Conservation (phyloP, 1,284 basidiomycete species). For the Trametes hirsuta region DNA sequence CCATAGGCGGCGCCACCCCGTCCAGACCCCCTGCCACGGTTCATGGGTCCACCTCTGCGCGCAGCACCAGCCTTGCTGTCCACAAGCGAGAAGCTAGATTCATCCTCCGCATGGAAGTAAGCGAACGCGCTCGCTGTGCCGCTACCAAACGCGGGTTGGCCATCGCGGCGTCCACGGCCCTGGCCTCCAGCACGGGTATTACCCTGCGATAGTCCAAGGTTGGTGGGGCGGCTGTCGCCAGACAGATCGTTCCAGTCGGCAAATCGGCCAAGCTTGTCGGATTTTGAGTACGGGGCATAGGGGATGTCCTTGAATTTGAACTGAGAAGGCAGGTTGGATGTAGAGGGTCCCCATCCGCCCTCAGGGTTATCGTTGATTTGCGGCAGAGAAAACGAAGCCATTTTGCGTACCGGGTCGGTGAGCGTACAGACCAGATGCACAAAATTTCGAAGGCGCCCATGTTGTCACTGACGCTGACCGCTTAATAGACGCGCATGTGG, state of each 20-base stretch:
- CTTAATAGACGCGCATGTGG: conserved; percentile 24
- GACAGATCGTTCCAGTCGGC: conserved; percentile 95
- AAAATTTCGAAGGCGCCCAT: conserved; percentile 31
- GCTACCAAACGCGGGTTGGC: conserved; percentile 76
- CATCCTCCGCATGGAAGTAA: conserved; percentile 98
- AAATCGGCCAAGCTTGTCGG: conserved; percentile 96
- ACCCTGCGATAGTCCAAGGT: conserved; percentile 55
- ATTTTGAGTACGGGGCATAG: conserved; percentile 97
- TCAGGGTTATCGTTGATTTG: conserved; percentile 82
- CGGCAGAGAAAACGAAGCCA: conserved; percentile 79
- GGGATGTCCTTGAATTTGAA: conserved; percentile 93
- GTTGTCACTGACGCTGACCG: not conserved
- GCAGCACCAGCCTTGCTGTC: conserved; percentile 79
- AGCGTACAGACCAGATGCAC: conserved; percentile 20
- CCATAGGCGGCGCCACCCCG: conserved; percentile 49
- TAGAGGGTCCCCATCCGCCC: conserved; percentile 82
- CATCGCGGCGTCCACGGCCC: conserved; percentile 62
- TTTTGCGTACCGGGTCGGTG: conserved; percentile 33
- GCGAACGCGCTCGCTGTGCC: conserved; percentile 93
- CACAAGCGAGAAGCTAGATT: conserved; percentile 96
- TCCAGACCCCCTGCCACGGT: conserved; percentile 57
- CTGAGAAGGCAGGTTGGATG: conserved; percentile 72
- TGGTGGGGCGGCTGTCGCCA: conserved; percentile 62
- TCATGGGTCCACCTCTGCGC: conserved; percentile 65
- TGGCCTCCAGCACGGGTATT: conserved; percentile 50